Percentiles rank a stretch among this genome's conserved stretches.
Conservation (phyloP, 2,329 filamentous ascomycete genomes). For the Epichloe coenophiala region DNA sequence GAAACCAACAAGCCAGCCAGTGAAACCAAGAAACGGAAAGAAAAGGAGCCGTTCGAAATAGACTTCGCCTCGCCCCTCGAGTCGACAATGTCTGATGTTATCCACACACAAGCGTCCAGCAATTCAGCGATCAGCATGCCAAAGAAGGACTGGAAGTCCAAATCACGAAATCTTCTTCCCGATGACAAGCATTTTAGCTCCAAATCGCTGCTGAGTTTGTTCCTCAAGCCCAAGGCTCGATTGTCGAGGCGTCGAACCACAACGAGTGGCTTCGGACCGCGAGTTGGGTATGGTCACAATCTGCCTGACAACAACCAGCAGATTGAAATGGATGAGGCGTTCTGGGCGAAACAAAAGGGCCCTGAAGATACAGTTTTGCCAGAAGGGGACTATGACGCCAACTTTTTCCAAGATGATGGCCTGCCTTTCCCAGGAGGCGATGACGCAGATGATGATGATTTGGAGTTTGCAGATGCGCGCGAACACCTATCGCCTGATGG, state of each 20-base stretch:
- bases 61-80: constrained; percentile 72
- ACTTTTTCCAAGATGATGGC: constrained; percentile 90
- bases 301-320: constrained; percentile 41
- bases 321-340: constrained; percentile 85
- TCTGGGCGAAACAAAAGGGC: constrained; percentile 70
- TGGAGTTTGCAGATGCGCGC: constrained; percentile 66
- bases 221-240: constrained; percentile 86
- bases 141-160: constrained; percentile 92
- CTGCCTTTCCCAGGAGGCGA: constrained; percentile 52
- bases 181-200: constrained; percentile 99
- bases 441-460: constrained; percentile 51
- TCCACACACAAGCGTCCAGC: constrained; percentile 70
- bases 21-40: constrained; percentile 59
- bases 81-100: constrained; percentile 53
- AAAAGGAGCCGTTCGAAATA: constrained; percentile 93
- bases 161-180: constrained; percentile 80
- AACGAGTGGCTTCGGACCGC: constrained; percentile 30
- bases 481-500: constrained; percentile 63
- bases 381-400: constrained; percentile 80
- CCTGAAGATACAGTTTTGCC: constrained; percentile 45
- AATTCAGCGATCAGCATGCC: constrained; percentile 74
- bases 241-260: constrained; percentile 51
- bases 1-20: constrained; percentile 52
- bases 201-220: constrained; percentile 73
- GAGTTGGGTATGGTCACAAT: constrained; percentile 28